A percentile compares a stretch with the other conserved stretches of the same genome.
Evolutionary conservation across 768 basidiomycete genomes (phyloP).

Genomic region (Amanita exitialis): DNA sequence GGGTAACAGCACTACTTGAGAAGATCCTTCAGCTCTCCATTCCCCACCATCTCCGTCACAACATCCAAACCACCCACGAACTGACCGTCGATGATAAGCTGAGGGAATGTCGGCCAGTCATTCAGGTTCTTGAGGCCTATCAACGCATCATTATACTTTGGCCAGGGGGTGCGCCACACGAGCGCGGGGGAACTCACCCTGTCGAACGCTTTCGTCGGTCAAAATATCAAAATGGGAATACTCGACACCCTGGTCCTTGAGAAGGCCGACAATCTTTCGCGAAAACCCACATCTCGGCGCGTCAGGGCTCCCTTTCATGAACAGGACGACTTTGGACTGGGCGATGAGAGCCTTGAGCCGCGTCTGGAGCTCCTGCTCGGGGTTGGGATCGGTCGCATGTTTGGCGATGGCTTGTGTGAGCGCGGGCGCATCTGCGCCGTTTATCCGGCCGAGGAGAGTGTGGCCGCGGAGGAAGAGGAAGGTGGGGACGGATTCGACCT

Average conservation of each 20-base stretch:
- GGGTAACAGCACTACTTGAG: neutral
- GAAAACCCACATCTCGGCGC: conserved; percentile 82
- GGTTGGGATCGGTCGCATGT: conserved; percentile 30
- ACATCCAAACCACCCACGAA: conserved; percentile 92
- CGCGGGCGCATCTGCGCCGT: conserved; percentile 66
- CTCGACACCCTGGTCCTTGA: conserved; percentile 51
- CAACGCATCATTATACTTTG: neutral
- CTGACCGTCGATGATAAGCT: conserved; percentile 82
- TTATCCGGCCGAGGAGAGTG: conserved; percentile 66
- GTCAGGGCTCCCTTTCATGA: conserved; percentile 85
- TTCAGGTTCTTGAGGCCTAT: conserved; percentile 66
- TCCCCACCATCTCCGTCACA: conserved; percentile 77
- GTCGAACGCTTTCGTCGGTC: conserved; percentile 69
- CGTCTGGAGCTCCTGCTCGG: conserved; percentile 44
- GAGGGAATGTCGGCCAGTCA: conserved; percentile 87
- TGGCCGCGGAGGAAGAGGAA: conserved; percentile 87
- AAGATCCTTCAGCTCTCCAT: conserved; percentile 60
- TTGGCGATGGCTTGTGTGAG: conserved; percentile 54
- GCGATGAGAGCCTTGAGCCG: conserved; percentile 69
- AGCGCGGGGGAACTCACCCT: conserved; percentile 36
- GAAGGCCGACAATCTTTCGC: conserved; percentile 55
- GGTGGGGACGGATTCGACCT: conserved; percentile 81
- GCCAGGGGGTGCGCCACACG: too few relatives aligned
- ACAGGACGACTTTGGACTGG: conserved; percentile 67
- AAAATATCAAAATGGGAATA: conserved; percentile 82